Conservation (phyloP, 1,139 yeast genomes). For the Debaryomycetaceae sp. region DNA sequence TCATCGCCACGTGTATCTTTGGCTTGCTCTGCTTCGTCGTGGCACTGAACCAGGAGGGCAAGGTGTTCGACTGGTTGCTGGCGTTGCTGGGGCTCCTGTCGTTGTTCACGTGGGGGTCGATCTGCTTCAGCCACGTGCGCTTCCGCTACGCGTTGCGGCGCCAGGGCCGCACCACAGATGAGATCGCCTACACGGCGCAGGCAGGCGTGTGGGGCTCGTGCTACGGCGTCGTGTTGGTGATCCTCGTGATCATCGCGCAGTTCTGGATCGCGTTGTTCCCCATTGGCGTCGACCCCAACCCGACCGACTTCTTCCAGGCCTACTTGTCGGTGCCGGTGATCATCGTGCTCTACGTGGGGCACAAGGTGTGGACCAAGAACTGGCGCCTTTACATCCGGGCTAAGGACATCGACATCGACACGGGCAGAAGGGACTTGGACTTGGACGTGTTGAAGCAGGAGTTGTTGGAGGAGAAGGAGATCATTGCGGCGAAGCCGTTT, state of each 20-base stretch:
- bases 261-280: constrained; percentile 77
- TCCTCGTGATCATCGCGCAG: constrained; percentile 69
- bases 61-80: constrained; percentile 77
- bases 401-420: constrained; percentile 56
- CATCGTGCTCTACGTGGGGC: constrained; percentile 50
- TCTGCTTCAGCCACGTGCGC: constrained; percentile 70
- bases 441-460: constrained; percentile 62
- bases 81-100: constrained; percentile 83
- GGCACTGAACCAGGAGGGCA: constrained; percentile 58
- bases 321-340: constrained; percentile 62
- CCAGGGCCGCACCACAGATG: constrained; percentile 61
- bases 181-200: constrained; percentile 64
- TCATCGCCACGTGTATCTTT: constrained; percentile 48
- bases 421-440: constrained; percentile 67
- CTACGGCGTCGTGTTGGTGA: constrained; percentile 58
- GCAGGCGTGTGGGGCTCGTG: constrained; percentile 69
- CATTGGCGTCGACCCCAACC: constrained; percentile 51
- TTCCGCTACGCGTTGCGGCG: constrained; percentile 68
- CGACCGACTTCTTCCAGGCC: constrained; percentile 52
- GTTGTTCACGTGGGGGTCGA: constrained; percentile 79
- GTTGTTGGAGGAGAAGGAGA: constrained; percentile 55
- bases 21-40: constrained; percentile 74
- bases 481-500: constrained; percentile 46
- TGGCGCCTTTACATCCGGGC: constrained; percentile 45
- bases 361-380: constrained; percentile 53